Evolutionary conservation across 495 filamentous ascomycete species (phyloP).

Genomic region (Penicillium roqueforti): DNA sequence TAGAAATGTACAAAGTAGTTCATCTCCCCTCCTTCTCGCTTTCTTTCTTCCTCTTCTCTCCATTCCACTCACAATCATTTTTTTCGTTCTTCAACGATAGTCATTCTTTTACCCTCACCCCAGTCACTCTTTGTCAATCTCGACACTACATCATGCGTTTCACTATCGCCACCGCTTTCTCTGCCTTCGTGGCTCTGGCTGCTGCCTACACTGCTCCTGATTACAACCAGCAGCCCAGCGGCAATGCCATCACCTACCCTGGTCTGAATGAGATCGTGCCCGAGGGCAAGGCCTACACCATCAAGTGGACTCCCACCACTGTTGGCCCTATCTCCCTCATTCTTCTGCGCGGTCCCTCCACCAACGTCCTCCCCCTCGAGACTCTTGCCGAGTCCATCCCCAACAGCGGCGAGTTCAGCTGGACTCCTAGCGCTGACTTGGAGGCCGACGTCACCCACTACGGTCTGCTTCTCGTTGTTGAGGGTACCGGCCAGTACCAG

Average conservation of each 20-base stretch:
- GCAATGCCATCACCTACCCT: conserved; percentile 56
- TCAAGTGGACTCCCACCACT: conserved; percentile 56
- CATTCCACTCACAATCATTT: conserved; percentile 14
- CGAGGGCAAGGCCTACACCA: conserved; percentile 51
- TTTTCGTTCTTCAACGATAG: conserved; percentile 15
- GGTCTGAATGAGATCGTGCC: conserved; percentile 50
- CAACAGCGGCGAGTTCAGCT: conserved; percentile 57
- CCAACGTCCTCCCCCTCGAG: conserved; percentile 50
- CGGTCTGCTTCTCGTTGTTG: conserved; percentile 62
- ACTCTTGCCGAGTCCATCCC: conserved; percentile 52
- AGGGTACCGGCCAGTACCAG: conserved; percentile 60
- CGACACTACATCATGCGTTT: conserved; percentile 45
- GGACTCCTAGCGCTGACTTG: conserved; percentile 51
- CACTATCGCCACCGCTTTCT: conserved; percentile 40
- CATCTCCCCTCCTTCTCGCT: conserved; percentile 23
- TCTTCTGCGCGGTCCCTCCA: conserved; percentile 58
- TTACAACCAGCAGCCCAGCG: conserved; percentile 44
- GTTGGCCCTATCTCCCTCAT: conserved; percentile 53
- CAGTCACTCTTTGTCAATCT: conserved; percentile 24
- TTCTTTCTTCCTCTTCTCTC: conserved; percentile 18
- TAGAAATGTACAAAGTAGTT: conserved; percentile 18
- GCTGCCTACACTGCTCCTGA: conserved; percentile 50
- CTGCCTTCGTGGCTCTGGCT: conserved; percentile 48
- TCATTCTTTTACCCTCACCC: conserved; percentile 19
- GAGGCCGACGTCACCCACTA: conserved; percentile 52